Percentiles rank a stretch among this genome's conserved stretches.
Evolutionary conservation across 2,329 filamentous ascomycete genomes (phyloP).

Genomic region (Talaromyces sp.): DNA sequence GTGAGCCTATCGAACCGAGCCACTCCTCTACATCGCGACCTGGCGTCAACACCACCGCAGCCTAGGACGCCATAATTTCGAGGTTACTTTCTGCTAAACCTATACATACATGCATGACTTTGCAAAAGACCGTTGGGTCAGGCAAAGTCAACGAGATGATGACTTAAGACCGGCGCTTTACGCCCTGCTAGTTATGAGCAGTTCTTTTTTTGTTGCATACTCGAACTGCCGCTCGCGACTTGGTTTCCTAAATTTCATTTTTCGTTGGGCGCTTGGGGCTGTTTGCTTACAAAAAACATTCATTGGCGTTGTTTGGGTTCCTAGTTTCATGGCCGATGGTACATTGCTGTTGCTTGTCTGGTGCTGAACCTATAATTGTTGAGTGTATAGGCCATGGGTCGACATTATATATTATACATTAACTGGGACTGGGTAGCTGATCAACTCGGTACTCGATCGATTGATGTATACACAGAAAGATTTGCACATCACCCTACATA

Average conservation of each 20-base stretch:
- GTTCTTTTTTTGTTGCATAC: background rate
- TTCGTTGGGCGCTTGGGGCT: slow-evolving; percentile 7
- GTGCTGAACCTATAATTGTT: background rate
- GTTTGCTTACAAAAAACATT: background rate
- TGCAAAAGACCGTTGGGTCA: background rate
- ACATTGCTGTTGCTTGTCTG: background rate
- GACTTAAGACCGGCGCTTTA: background rate
- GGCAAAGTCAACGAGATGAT: slow-evolving; percentile 4
- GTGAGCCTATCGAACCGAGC: slow-evolving; percentile 39
- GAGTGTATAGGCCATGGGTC: background rate
- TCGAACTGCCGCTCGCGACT: background rate
- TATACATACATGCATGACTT: background rate
- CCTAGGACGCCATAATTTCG: slow-evolving; percentile 18
- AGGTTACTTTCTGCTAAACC: background rate
- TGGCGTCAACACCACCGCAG: slow-evolving; percentile 23
- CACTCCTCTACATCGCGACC: slow-evolving; percentile 28
- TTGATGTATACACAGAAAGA: background rate
- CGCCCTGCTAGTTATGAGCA: background rate
- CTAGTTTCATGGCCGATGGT: background rate
- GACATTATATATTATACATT: background rate
- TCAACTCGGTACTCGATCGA: background rate
- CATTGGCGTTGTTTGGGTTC: slow-evolving; percentile 1
- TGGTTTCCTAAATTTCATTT: background rate
- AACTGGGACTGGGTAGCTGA: background rate
- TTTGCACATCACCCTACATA: no score